Base-by-base conservation (phyloP, 2,329 filamentous ascomycete genomes). In the Xylariaceae sp. region DNA sequence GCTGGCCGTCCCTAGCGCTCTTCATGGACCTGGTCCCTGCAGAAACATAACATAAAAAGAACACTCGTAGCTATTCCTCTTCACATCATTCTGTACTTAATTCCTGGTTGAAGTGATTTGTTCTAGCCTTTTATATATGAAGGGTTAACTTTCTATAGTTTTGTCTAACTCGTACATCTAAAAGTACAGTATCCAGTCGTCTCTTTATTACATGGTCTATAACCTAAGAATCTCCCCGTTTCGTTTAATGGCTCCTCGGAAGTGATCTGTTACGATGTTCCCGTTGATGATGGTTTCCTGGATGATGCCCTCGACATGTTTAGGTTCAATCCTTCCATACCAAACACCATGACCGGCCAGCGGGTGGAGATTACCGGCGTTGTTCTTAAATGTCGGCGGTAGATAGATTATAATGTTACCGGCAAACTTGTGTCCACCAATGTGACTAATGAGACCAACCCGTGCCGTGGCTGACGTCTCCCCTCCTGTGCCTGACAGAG, bases 331-430 rank as follows among this genome's bases (percentile, higher is more conserved):
- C 36, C 91, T 78, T 0, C 91, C 91, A 71, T 95, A 95, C 91
- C 91, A 95, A 2, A 95, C 83, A 1, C 90, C 90, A 67, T 84
- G 84, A 0, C 90, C 90, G 1, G 83, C 85, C 47, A 93, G 73
- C 4, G 84, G 79, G 69, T 90, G 85, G 8, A 65, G 60, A 60
- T 74, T 63, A 4, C 78, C 81, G 3, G 73, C 75, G 26, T 56
- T 65, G 3, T 70, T 72, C 59, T 70, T 77, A 60, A 78, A 57
- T 0, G 68, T 69, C 0, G 87, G 88, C 4, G 91, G 91, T 4
- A 95, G 71, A 67, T 95, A 95, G 1, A 95, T 75, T 44, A 95
- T 92, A 31, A 94, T 84, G 71, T 96, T 96, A 1, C 91, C 91
- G 0, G 91, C 91, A 71, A 88, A 94, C 71, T 92, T 93, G 74